A percentile compares a stretch with the other conserved stretches of the same genome.
Evolutionary conservation across 208 protist genomes (phyloP).

Genomic region (Blastocrithidia nonstop): DNA sequence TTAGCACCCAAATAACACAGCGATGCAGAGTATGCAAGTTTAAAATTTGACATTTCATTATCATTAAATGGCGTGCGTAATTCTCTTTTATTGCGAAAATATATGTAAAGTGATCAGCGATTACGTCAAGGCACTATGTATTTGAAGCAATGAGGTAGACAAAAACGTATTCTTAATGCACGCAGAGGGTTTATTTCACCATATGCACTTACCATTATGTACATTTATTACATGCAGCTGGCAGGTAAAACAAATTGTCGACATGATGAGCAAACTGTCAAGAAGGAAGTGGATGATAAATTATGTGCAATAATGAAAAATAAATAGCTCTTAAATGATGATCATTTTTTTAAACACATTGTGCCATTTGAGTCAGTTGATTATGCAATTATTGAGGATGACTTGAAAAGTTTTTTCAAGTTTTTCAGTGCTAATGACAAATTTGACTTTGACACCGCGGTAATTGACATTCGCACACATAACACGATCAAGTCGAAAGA

Average conservation of each 20-base stretch:
- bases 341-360: constrained; percentile 12
- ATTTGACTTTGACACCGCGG: constrained; percentile 58
- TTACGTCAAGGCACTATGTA: constrained; percentile 31
- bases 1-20: too few relatives aligned
- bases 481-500: constrained; percentile 26
- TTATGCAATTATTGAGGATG: constrained; percentile 12
- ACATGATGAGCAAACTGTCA: constrained; percentile 20
- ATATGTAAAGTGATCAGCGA: constrained; percentile 39
- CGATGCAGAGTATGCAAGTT: neutral
- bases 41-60: constrained; percentile 67
- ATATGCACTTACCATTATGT: constrained; percentile 71
- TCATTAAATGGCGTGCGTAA: constrained; percentile 56
- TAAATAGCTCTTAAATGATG: constrained; percentile 1
- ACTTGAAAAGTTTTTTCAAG: constrained; percentile 36
- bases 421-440: constrained; percentile 22
- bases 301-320: constrained; percentile 1
- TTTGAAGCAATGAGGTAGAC: constrained; percentile 51
- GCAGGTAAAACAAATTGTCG: constrained; percentile 11
- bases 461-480: constrained; percentile 52
- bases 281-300: constrained; percentile 6
- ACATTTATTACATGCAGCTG: constrained; percentile 50
- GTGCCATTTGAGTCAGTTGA: constrained; percentile 13
- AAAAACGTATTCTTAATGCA: constrained; percentile 46
- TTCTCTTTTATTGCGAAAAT: constrained; percentile 43
- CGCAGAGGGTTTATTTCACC: constrained; percentile 69